Conservation (phyloP, 2,329 filamentous ascomycete species). For the Exophiala xenobiotica region DNA sequence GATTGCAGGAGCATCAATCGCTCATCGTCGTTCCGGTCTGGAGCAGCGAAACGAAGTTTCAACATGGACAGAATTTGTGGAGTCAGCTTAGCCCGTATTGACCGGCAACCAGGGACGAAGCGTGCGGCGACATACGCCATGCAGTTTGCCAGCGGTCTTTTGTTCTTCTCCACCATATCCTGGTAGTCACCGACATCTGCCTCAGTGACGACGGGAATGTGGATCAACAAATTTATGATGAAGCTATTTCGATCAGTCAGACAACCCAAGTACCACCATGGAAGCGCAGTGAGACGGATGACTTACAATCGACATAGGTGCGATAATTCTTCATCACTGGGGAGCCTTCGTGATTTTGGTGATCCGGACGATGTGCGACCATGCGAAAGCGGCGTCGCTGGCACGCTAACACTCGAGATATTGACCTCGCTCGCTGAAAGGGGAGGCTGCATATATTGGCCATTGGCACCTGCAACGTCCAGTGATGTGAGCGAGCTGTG, state of each 20-base stretch:
- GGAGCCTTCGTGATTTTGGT: background rate
- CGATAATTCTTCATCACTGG: constrained; percentile 7
- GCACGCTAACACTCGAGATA: constrained; percentile 6
- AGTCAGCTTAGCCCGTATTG: constrained; percentile 8
- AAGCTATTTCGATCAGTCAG: constrained; percentile 2
- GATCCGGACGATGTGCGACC: background rate
- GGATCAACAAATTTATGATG: constrained; percentile 7
- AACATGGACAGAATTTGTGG: constrained; percentile 9
- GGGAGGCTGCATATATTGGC: background rate
- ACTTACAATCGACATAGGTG: constrained; percentile 10
- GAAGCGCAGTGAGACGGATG: background rate
- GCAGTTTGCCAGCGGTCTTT: constrained; percentile 5
- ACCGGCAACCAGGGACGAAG: constrained; percentile 9
- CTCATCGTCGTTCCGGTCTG: constrained; percentile 1
- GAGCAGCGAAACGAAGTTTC: background rate
- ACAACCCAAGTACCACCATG: background rate
- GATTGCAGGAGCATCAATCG: constrained; percentile 8
- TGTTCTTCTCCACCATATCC: constrained; percentile 8
- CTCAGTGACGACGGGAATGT: constrained; percentile 8
- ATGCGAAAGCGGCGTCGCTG: constrained; percentile 1
- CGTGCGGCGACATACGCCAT: constrained; percentile 13
- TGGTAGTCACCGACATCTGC: constrained; percentile 6
- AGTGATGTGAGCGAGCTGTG: background rate
- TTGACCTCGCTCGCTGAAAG: background rate
- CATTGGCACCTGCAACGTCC: background rate